phyloP scores from a whole-genome alignment of 768 basidiomycete species.

The Lenzites betulinus region DNA sequence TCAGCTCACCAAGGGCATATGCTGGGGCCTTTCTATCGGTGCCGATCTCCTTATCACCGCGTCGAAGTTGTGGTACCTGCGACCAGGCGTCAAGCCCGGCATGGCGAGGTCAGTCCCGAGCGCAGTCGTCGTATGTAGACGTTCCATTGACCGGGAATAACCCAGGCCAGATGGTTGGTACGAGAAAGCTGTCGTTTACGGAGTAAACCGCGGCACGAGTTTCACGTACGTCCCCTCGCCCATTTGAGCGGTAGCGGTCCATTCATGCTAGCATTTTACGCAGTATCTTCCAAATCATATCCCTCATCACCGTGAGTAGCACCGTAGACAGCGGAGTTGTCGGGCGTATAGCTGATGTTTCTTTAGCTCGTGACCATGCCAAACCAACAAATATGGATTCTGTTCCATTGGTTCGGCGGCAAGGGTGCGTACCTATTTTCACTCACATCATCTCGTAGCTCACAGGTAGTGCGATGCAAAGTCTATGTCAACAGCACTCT shows the following conservation, averaged over 20 bases:
- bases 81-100: conserved; percentile 14
- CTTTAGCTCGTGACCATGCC: conserved; percentile 19
- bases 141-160: too few species aligned
- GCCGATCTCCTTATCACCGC: conserved; percentile 20
- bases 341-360: not conserved
- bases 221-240: conserved; percentile 21
- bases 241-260: too few species aligned
- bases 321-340: not conserved
- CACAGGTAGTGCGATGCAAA: not conserved
- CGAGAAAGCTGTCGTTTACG: conserved; percentile 19
- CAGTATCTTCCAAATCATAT: conserved; percentile 10
- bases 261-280: not conserved
- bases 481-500: conserved; percentile 27
- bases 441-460: not conserved
- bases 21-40: conserved; percentile 14
- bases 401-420: conserved; percentile 24
- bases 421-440: conserved; percentile 17
- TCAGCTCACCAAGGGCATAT: conserved; percentile 18
- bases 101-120: conserved; percentile 19
- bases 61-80: conserved; percentile 22
- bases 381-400: conserved; percentile 22
- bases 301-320: conserved; percentile 1
- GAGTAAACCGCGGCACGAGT: conserved; percentile 25
- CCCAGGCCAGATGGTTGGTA: conserved; percentile 15
- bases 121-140: too few species aligned